Percentiles rank a stretch among this genome's conserved stretches.
Evolutionary conservation across 176 grass and related monocot species (phyloP).

Genomic region (Paspalum vaginatum): DNA sequence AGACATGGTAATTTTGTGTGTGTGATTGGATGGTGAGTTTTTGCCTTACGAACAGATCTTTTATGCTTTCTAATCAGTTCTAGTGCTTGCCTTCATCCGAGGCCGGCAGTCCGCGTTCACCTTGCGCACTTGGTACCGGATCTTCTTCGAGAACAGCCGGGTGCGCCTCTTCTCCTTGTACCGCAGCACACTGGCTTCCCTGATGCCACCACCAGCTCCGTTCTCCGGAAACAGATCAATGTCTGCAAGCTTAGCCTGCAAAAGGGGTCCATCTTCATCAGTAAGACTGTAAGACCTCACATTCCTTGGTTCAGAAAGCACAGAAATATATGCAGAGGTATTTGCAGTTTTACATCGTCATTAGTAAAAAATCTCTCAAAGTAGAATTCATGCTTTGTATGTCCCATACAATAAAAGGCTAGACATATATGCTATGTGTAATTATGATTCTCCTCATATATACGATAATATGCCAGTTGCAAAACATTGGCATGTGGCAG

Average conservation of each 20-base stretch:
- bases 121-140: slow-evolving; percentile 97
- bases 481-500: slow-evolving; percentile 40
- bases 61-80: slow-evolving; percentile 58
- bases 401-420: slow-evolving; percentile 43
- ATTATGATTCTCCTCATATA: slow-evolving; percentile 37
- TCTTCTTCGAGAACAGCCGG: slow-evolving; percentile 93
- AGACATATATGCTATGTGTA: slow-evolving; percentile 46
- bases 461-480: slow-evolving; percentile 34
- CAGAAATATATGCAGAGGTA: not conserved
- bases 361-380: not conserved
- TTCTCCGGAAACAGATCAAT: slow-evolving; percentile 81
- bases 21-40: slow-evolving; percentile 36
- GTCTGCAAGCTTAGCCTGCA: slow-evolving; percentile 75
- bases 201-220: slow-evolving; percentile 51
- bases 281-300: not conserved
- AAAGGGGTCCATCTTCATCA: slow-evolving; percentile 18
- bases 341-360: not conserved
- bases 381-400: slow-evolving; percentile 34
- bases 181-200: slow-evolving; percentile 95
- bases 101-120: slow-evolving; percentile 90
- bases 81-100: slow-evolving; percentile 99
- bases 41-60: slow-evolving; percentile 55
- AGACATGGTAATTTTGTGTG: slow-evolving; percentile 15
- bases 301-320: slow-evolving; percentile 5
- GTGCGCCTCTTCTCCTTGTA: slow-evolving; percentile 98